Evolutionary conservation across 2,329 filamentous ascomycete genomes (phyloP), one percentile per base, ranked within the genome.

Genomic region (Xylaria sp.): DNA sequence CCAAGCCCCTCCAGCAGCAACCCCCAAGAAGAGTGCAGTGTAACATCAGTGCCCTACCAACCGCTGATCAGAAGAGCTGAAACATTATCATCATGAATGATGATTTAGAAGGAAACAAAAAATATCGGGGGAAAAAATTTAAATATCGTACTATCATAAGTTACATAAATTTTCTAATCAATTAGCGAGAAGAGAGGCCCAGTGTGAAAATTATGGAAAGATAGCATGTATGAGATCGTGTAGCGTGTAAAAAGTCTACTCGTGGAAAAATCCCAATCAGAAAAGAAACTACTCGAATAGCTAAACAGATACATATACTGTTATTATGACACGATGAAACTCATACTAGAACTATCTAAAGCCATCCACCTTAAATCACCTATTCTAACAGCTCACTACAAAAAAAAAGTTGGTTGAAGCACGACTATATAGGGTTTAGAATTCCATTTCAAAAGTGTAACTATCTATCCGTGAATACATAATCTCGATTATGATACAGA

Each of bases 21-120:
- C n/a, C 44, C 42, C 17, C 5, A 36, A n/a, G 17, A 2, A 36
- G 50, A 36, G 51, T 27, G 53, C 53, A 55, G 44, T 45, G 29
- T 47, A 45, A 59, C 56, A 59, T 59, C n/a, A 57, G 31, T 47
- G 25, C 42, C 42, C 39, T 36, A 49, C 29, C 29, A 36, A 59
- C 27, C 20, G 13, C 13, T 51, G 29, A 11, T 17, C 33, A 58
- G 22, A 13, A 17, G 17, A 5, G 10, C n/a, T 29, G 9, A 53
- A 36, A 33, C n/a, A 51, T 27, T 25, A 31, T 20, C 17, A 45
- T 4, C 3, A 33, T 27, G 5, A 44, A 11, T 1, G 44, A 57
- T 20, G 13, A 51, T 33, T 11, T 10, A n/a, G 20, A 20, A 55
- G 0, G 6, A 42, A 55, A 6, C 15, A 17, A 10, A 27, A 39